Evolutionary conservation across 768 basidiomycete species (phyloP), one percentile per base, ranked within the genome.

Genomic region (Suillus variegatus): DNA sequence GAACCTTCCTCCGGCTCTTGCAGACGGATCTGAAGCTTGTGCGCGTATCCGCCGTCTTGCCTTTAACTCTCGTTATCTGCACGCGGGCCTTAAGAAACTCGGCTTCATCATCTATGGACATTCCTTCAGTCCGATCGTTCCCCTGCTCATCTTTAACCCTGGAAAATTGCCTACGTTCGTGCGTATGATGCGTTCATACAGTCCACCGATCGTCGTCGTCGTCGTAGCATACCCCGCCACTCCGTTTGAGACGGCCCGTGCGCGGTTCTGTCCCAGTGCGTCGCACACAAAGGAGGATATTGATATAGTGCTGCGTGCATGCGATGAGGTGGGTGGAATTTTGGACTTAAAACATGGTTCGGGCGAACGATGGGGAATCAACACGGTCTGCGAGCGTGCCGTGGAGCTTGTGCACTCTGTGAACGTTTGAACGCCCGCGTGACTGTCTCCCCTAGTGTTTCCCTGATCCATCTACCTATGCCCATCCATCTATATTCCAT

Each of bases 231-330:
- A 97, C 75, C 92, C 90, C 8, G 95, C 95, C 1, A 97, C 95
- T 35, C 89, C 95, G 18, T 86, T 98, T 47, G 88, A 95, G 67
- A 94, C 93, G 12, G 86, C 88, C 52, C 86, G 97, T 36, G 94
- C 95, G 62, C 84, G 97, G 71, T 97, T 99, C 84, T 99, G 97
- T 74, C 84, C 98, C 18, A 94, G 92, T 64, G 92, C 97, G 13
- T 82, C 95, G 57, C 97, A 99, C 82, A 99, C 96, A 64, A 99
- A 99, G 81, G 92, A 95, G 70, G 97, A 99, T 73, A 88, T 99
- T 65, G 97, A 99, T 79, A 80, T 81, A 14, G 79, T 99, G 36
- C 82, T 99, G 57, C 80, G 84, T 51, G 96, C 97, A 9, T 94
- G 91, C 72, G 94, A 97, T 76, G 96, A 97, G 77, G 82, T 99